Percentiles rank a stretch among this genome's conserved stretches.
Evolutionary conservation across 2,329 filamentous ascomycete genomes (phyloP).

Genomic region (Clarireedia hainanense): DNA sequence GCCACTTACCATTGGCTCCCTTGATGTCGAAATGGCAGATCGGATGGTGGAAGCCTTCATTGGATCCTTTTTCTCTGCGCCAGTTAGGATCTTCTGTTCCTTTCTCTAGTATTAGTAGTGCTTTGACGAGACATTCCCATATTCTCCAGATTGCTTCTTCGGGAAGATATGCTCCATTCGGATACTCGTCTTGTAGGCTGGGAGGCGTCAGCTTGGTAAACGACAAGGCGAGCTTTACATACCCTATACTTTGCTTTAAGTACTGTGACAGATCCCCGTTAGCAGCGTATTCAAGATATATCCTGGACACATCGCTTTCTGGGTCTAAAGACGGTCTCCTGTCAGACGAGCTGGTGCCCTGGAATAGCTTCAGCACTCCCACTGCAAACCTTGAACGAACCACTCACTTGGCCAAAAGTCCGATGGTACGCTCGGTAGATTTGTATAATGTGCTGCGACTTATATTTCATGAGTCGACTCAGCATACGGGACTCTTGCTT

Average conservation of each 20-base stretch:
- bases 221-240: no score
- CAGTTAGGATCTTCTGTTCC: not conserved
- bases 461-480: slow-evolving; percentile 1
- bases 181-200: not conserved
- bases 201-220: no score
- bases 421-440: slow-evolving; percentile 3
- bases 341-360: no score
- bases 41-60: not conserved
- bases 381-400: not conserved
- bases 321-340: no score
- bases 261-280: not conserved
- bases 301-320: not conserved
- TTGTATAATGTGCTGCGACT: slow-evolving; percentile 1
- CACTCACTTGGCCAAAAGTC: not conserved
- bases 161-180: not conserved
- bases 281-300: slow-evolving; percentile 3
- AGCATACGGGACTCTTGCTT: not conserved
- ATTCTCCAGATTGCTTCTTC: not conserved
- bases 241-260: no score
- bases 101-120: not conserved
- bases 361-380: no score
- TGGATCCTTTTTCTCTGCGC: not conserved
- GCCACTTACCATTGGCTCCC: not conserved
- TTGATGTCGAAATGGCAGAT: slow-evolving; percentile 2
- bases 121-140: slow-evolving; percentile 6